Percentiles rank a stretch among this genome's conserved stretches.
These are phyloP conservation scores for Acanthamoeba sp. DNA, from an alignment of 208 protist species.

Conservation along the genomic window DNA sequence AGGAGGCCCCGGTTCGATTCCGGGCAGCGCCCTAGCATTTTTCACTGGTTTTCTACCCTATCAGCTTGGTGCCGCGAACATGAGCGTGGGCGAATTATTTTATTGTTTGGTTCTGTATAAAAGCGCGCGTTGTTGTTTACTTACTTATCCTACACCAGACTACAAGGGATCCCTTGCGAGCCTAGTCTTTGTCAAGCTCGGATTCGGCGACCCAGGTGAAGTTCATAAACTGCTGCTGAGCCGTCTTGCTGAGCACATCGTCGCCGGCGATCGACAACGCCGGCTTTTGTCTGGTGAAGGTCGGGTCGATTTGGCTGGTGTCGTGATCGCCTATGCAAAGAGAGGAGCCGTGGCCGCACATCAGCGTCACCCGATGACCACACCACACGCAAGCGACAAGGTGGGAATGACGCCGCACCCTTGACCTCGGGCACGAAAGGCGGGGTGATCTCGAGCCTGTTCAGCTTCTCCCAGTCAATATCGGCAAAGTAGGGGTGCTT, in stretches of 20 bases:
- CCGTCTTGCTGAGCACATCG: not conserved
- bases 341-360: no score
- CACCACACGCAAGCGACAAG: not conserved
- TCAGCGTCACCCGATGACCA: not conserved
- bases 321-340: not conserved
- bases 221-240: conserved; percentile 6
- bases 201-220: conserved; percentile 6
- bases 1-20: not conserved
- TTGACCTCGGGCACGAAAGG: not conserved
- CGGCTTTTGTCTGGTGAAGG: conserved; percentile 13
- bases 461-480: conserved; percentile 86
- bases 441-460: conserved; percentile 23
- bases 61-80: no score
- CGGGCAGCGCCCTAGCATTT: not conserved
- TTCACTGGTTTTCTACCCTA: no score
- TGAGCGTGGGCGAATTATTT: no score
- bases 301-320: conserved; percentile 32
- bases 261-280: not conserved
- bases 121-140: no score
- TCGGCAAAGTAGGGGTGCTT: conserved; percentile 81
- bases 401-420: not conserved
- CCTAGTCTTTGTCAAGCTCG: not conserved
- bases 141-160: no score
- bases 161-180: no score
- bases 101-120: no score